These are phyloP conservation scores for Cladosporium sp. DNA, from an alignment of 2,329 filamentous ascomycete genomes.

Conservation along the genomic window DNA sequence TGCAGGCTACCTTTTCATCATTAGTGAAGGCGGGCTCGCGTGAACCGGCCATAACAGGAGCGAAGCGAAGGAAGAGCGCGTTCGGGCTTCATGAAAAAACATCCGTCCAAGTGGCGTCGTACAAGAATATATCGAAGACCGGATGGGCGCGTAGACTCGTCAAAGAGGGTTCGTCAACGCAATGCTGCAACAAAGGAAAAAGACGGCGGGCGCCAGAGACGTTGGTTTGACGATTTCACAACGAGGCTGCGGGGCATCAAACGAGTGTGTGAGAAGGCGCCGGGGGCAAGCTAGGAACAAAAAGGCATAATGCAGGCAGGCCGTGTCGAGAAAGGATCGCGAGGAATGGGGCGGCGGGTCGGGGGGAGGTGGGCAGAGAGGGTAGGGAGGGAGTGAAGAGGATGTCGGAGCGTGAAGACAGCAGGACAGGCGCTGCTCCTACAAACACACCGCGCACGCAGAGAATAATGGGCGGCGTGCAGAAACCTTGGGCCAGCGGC, in stretches of 20 bases:
- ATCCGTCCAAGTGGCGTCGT: constrained; percentile 24
- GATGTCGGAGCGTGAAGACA: constrained; percentile 2
- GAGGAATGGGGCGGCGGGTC: constrained; percentile 6
- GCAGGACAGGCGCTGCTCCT: too few relatives aligned
- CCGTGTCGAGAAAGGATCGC: constrained; percentile 17
- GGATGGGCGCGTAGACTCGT: constrained; percentile 26
- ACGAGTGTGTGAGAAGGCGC: constrained; percentile 31
- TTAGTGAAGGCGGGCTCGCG: constrained; percentile 41
- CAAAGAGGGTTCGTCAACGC: constrained; percentile 18
- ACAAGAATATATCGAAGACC: constrained; percentile 11
- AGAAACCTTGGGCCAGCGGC: constrained; percentile 2
- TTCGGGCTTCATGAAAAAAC: constrained; percentile 25
- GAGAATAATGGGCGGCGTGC: not conserved
- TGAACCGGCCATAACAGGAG: constrained; percentile 38
- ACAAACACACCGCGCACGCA: too few relatives aligned
- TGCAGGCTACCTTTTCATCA: constrained; percentile 40
- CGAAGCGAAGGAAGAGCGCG: constrained; percentile 26
- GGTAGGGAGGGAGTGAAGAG: not conserved
- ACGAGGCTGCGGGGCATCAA: constrained; percentile 16
- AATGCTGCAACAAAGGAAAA: constrained; percentile 25
- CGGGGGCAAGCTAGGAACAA: constrained; percentile 21
- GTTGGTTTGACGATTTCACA: not conserved
- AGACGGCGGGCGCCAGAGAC: constrained; percentile 11
- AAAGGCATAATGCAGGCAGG: constrained; percentile 25
- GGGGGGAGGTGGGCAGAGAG: not conserved